These are phyloP conservation scores for Trichoderma harzianum DNA, from an alignment of 2,329 filamentous ascomycete genomes.

Conservation along the genomic window DNA sequence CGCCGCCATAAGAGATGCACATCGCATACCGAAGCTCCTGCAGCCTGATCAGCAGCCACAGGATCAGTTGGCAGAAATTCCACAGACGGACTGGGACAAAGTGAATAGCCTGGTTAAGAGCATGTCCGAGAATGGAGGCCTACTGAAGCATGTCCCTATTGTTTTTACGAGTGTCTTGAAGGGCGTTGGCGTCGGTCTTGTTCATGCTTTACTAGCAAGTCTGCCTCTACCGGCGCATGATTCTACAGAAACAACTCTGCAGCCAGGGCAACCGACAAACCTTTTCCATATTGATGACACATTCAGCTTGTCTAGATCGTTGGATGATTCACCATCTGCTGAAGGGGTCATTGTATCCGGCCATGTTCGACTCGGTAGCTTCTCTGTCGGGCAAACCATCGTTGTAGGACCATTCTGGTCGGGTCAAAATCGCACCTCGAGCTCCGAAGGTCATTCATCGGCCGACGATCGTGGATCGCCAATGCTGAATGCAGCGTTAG, in stretches of 20 bases:
- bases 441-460: slow-evolving; percentile 46
- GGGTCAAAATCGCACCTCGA: slow-evolving; percentile 39
- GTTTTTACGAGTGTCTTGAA: slow-evolving; percentile 83
- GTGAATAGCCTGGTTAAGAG: slow-evolving; percentile 53
- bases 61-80: slow-evolving; percentile 55
- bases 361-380: slow-evolving; percentile 71
- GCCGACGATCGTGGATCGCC: slow-evolving; percentile 49
- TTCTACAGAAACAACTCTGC: slow-evolving; percentile 52
- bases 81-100: slow-evolving; percentile 53
- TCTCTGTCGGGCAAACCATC: slow-evolving; percentile 75
- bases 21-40: slow-evolving; percentile 73
- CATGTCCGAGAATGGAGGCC: slow-evolving; percentile 43
- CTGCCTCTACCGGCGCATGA: slow-evolving; percentile 66
- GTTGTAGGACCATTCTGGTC: slow-evolving; percentile 74
- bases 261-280: slow-evolving; percentile 57
- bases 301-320: slow-evolving; percentile 69
- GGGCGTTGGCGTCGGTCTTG: slow-evolving; percentile 73
- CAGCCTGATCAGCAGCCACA: slow-evolving; percentile 48
- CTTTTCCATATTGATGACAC: slow-evolving; percentile 91
- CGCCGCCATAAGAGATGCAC: slow-evolving; percentile 71
- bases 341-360: slow-evolving; percentile 76
- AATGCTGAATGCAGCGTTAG: slow-evolving; percentile 50
- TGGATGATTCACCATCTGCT: slow-evolving; percentile 30
- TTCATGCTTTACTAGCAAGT: slow-evolving; percentile 76
- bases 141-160: slow-evolving; percentile 68